A percentile compares a stretch with the other conserved stretches of the same genome.
These are phyloP conservation scores for Lentinula aciculospora DNA, from an alignment of 768 basidiomycete species.

Conservation along the genomic window DNA sequence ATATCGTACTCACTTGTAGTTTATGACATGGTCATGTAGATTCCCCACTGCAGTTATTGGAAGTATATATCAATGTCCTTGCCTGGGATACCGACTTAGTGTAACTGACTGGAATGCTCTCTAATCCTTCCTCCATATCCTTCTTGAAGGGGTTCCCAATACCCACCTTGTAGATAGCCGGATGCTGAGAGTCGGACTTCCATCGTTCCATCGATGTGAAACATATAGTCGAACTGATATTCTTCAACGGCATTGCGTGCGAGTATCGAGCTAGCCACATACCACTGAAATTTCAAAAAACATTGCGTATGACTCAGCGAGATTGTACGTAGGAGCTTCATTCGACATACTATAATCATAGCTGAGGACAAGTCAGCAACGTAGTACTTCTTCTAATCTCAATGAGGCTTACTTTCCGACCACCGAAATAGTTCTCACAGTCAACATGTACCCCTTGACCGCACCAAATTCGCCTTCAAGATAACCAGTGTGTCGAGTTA, in stretches of 20 bases:
- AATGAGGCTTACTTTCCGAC: conserved; percentile 51
- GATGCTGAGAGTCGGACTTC: conserved; percentile 66
- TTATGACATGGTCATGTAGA: conserved; percentile 65
- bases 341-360: conserved; percentile 47
- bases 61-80: background rate
- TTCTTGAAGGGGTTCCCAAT: conserved; percentile 44
- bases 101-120: conserved; percentile 44
- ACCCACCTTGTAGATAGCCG: conserved; percentile 63
- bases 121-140: conserved; percentile 52
- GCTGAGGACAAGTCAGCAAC: too few relatives aligned
- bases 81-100: background rate
- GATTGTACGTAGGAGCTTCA: too few relatives aligned
- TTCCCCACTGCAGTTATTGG: conserved; percentile 42
- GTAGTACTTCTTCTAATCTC: background rate
- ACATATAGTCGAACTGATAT: conserved; percentile 56
- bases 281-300: background rate
- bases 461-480: conserved; percentile 52
- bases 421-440: conserved; percentile 51
- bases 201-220: conserved; percentile 61
- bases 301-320: too few relatives aligned
- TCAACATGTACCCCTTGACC: conserved; percentile 53
- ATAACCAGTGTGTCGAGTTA: conserved; percentile 54
- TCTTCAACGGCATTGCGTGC: too few relatives aligned
- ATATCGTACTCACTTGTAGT: conserved; percentile 37
- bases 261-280: background rate